Percentiles rank a stretch among this genome's conserved stretches.
These are phyloP conservation scores for Akanthomyces muscarius DNA, from an alignment of 2,329 filamentous ascomycete species.

Conservation along the genomic window DNA sequence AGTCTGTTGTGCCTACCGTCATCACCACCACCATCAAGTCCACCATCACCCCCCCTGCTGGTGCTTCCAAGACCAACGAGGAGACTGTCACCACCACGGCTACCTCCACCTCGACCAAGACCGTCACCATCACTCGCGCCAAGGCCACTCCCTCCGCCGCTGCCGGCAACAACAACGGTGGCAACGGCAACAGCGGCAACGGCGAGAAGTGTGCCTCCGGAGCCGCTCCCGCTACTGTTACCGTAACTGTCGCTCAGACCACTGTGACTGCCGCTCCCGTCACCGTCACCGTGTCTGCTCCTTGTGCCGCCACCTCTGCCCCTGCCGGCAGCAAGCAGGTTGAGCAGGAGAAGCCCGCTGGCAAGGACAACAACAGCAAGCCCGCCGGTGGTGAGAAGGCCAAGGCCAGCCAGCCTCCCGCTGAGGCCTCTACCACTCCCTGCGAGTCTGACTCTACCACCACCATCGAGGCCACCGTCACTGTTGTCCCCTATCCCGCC, in stretches of 20 bases:
- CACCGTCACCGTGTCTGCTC: constrained; percentile 28
- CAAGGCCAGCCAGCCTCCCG: constrained; percentile 23
- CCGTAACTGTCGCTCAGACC: constrained; percentile 21
- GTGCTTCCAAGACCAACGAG: constrained; percentile 14
- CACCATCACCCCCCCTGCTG: constrained; percentile 28
- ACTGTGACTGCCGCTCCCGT: constrained; percentile 23
- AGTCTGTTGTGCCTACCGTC: constrained; percentile 36
- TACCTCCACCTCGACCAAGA: constrained; percentile 34
- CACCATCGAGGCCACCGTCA: constrained; percentile 31
- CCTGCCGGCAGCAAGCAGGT: neutral
- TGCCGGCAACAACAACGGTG: constrained; percentile 15
- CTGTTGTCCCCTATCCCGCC: constrained; percentile 40
- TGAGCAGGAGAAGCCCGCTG: constrained; percentile 10
- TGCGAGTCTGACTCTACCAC: constrained; percentile 25
- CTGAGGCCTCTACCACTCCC: constrained; percentile 22
- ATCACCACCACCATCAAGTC: constrained; percentile 39
- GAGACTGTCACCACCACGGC: constrained; percentile 37
- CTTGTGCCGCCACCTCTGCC: constrained; percentile 18
- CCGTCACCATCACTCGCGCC: constrained; percentile 30
- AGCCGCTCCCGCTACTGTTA: constrained; percentile 21
- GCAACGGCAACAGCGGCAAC: neutral
- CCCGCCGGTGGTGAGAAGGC: constrained; percentile 16
- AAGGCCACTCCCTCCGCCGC: constrained; percentile 22
- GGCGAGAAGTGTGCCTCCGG: neutral
- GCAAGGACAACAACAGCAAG: constrained; percentile 19